Base-by-base conservation (phyloP, 768 basidiomycete genomes). In the Podaxis pistillaris region DNA sequence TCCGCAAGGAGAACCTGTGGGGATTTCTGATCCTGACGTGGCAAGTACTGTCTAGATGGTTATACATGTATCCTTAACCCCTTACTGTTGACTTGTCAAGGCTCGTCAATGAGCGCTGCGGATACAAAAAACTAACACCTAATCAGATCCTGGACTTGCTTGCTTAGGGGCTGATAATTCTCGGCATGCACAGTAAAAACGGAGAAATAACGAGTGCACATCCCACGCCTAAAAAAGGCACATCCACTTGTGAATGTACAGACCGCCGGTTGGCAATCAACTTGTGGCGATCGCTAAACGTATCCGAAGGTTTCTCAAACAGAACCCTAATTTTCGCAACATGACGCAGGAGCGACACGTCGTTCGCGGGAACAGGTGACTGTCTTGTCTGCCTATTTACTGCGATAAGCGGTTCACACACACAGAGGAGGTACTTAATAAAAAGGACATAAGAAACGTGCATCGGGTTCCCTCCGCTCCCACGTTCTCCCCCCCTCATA, bases 351-450 rank as follows among this genome's bases (percentile, higher is more conserved):
- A 41, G 17, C 40, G 40, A 41, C 40, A 41, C 44, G 44, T 46
- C 44, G 44, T 46, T 17, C n/a, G n/a, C 44, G 5, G 17, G 41
- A 15, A 19, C 44, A 19, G 44, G 19, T 33, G 33, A 50, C 44
- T n/a, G 44, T 15, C 19, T 52, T 30, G 24, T 54, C 33, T 54
- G 17, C 33, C 52, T 17, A 11, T 17, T 33, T 53, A 33, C 30
- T 19, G 26, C 30, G 49, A 44, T 57, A 57, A 57, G 56, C 56
- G 24, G 28, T 57, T 56, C 36, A 56, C 56, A 57, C 56, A 56
- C 38, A 8, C 56, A 2, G 22, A 44, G 12, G 6, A 9, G 13
- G 12, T 22, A 22, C 46, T 28, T 58, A 24, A 49, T 58, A 58
- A 36, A 58, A 49, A 24, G 46, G 40, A 24, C 49, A 13, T 24